Base-by-base conservation (phyloP, 345 rosid genomes). In the Melastoma malabathricum region DNA sequence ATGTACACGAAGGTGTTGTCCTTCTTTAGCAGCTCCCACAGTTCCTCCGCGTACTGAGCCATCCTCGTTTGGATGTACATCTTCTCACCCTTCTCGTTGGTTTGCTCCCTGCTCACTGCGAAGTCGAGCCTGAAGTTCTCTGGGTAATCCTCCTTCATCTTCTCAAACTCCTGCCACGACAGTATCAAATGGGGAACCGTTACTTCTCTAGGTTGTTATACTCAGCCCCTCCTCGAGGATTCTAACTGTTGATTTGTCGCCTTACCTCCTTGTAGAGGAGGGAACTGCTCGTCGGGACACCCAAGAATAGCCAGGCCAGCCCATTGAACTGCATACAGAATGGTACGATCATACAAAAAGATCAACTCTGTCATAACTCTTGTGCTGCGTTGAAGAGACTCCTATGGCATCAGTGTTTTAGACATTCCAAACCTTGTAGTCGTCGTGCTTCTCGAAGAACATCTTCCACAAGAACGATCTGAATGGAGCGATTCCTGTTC, bases 271-370 rank as follows among this genome's bases (percentile, higher is more conserved):
- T 92, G 75, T 92, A 92, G 15, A 92, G 78, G 67, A 92, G 59
- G 18, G 98, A 79, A 66, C 97, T 92, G 63, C 97, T 69, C 31
- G 98, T 92, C 10, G 98, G 98, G 43, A 92, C 98, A 60, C 98
- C 98, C 74, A 92, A 66, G 90, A 92, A 92, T 52, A 92, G 97
- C 98, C 98, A 92, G 14, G 97, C 98, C 84, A 92, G 64, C 43
- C 98, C 97, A 59, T 84, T 84, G 80, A 83, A 92, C 98, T 92
- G 44, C 58, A 70, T 6, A 60, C 46, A 16, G 52, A 49, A 41
- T 47, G 3, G 14, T 7, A 54, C 9, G n/a, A n/a, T n/a, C n/a
- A n/a, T n/a, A n/a, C n/a, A n/a, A n/a, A n/a, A n/a, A 22, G 13
- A 18, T 25, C 50, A 17, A 15, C 31, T 55, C 25, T n/a, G 29